Conservation (phyloP, 2,329 filamentous ascomycete species). For the Curvularia sp. region DNA sequence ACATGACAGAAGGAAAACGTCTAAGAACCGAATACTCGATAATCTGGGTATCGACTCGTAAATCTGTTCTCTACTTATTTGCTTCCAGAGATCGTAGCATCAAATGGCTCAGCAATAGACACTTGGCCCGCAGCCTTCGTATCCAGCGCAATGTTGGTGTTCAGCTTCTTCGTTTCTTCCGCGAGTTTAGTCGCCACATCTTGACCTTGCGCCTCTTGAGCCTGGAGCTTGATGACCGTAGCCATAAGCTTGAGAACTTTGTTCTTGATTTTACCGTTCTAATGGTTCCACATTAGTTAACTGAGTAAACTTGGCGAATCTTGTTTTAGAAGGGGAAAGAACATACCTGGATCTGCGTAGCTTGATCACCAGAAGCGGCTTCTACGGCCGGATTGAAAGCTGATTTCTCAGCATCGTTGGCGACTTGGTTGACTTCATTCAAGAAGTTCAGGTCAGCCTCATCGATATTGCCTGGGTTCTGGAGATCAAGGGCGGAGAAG, state of each 20-base stretch:
- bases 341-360: slow-evolving; percentile 52
- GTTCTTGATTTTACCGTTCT: slow-evolving; percentile 67
- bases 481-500: slow-evolving; percentile 60
- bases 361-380: slow-evolving; percentile 54
- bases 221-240: slow-evolving; percentile 59
- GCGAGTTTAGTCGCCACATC: slow-evolving; percentile 56
- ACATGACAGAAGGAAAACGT: background rate
- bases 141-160: slow-evolving; percentile 61
- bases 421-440: slow-evolving; percentile 59
- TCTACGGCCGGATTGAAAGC: slow-evolving; percentile 63
- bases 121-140: slow-evolving; percentile 56
- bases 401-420: slow-evolving; percentile 62
- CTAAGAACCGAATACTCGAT: background rate
- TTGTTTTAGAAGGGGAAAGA: background rate
- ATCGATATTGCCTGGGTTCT: slow-evolving; percentile 57
- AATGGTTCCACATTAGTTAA: slow-evolving; percentile 6
- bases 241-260: slow-evolving; percentile 66
- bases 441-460: slow-evolving; percentile 60
- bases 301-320: background rate
- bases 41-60: background rate
- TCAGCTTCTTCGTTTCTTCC: slow-evolving; percentile 59
- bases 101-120: slow-evolving; percentile 45
- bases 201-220: slow-evolving; percentile 61
- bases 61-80: background rate
- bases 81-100: slow-evolving; percentile 37